Conservation (phyloP, 805 yeast species). For the Kodamaea sagamina region DNA sequence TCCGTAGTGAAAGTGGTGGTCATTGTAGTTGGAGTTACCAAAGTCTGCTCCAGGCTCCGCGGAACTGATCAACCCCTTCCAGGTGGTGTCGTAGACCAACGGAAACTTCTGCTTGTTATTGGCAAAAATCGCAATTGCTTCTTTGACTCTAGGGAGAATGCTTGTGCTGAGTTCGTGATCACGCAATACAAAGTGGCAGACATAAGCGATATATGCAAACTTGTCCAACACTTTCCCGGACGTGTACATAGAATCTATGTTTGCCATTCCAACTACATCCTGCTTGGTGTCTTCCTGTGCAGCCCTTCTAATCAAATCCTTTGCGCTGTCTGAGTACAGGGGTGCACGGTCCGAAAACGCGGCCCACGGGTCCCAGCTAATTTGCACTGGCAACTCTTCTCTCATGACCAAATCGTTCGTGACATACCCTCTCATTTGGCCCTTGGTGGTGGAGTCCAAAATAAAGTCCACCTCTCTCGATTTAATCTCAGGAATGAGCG, state of each 20-base stretch:
- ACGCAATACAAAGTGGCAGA: slow-evolving; percentile 62
- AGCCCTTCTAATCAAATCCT: slow-evolving; percentile 43
- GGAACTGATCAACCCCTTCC: slow-evolving; percentile 77
- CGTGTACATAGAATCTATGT: slow-evolving; percentile 84
- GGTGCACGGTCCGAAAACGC: slow-evolving; percentile 37
- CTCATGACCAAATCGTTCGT: slow-evolving; percentile 43
- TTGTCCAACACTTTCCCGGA: slow-evolving; percentile 88
- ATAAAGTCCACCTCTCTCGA: slow-evolving; percentile 31
- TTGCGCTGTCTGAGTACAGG: slow-evolving; percentile 33
- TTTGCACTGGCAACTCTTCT: slow-evolving; percentile 43
- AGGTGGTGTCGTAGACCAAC: slow-evolving; percentile 72
- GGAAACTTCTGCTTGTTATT: slow-evolving; percentile 70
- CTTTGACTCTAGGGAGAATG: slow-evolving; percentile 59
- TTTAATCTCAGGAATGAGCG: slow-evolving; percentile 32
- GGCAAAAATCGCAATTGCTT: slow-evolving; percentile 70
- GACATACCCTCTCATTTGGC: slow-evolving; percentile 46
- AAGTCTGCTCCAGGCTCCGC: slow-evolving; percentile 67
- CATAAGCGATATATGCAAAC: slow-evolving; percentile 83
- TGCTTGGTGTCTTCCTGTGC: slow-evolving; percentile 56
- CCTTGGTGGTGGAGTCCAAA: slow-evolving; percentile 54
- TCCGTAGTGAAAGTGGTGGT: slow-evolving; percentile 78
- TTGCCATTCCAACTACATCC: slow-evolving; percentile 58
- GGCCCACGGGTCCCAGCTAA: slow-evolving; percentile 60
- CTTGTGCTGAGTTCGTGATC: slow-evolving; percentile 53
- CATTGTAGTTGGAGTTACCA: slow-evolving; percentile 71